A percentile compares a stretch with the other conserved stretches of the same genome.
Evolutionary conservation across 495 filamentous ascomycete species (phyloP).

Genomic region (Aspergillus hancockii): DNA sequence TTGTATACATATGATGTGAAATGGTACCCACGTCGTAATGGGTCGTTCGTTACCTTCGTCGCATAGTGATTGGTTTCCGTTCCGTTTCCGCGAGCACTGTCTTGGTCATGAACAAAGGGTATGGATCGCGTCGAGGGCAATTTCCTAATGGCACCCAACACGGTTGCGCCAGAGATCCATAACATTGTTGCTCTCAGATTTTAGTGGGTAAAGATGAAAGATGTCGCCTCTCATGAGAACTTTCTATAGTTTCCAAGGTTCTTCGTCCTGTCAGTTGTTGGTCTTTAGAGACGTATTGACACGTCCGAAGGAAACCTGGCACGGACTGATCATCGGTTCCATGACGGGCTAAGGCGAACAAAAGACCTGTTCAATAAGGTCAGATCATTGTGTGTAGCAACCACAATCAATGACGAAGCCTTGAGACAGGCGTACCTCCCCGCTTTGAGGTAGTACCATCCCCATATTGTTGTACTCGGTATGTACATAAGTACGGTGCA

Average conservation of each 20-base stretch:
- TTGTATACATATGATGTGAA: conserved; percentile 1
- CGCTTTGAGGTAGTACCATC: not conserved
- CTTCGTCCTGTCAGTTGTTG: not conserved
- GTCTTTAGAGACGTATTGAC: not conserved
- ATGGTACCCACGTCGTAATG: not conserved
- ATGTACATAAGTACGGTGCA: not conserved
- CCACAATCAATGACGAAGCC: not conserved
- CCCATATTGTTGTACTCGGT: not conserved
- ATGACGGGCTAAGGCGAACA: too few relatives aligned
- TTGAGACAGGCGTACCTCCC: not conserved
- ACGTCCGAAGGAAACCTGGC: too few relatives aligned
- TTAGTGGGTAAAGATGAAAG: not conserved
- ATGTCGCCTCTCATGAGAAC: not conserved
- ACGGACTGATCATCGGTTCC: too few relatives aligned
- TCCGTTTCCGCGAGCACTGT: not conserved
- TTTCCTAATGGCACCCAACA: not conserved
- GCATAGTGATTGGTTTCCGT: not conserved
- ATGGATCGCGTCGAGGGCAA: not conserved
- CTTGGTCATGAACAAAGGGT: not conserved
- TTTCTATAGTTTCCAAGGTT: not conserved
- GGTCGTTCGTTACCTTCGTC: not conserved
- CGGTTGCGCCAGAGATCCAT: not conserved
- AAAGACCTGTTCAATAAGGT: not conserved
- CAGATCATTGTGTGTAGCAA: not conserved
- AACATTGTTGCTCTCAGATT: not conserved